Percentiles rank a stretch among this genome's conserved stretches.
phyloP scores from a whole-genome alignment of 2,329 filamentous ascomycete species.

The Fusarium vanettenii region DNA sequence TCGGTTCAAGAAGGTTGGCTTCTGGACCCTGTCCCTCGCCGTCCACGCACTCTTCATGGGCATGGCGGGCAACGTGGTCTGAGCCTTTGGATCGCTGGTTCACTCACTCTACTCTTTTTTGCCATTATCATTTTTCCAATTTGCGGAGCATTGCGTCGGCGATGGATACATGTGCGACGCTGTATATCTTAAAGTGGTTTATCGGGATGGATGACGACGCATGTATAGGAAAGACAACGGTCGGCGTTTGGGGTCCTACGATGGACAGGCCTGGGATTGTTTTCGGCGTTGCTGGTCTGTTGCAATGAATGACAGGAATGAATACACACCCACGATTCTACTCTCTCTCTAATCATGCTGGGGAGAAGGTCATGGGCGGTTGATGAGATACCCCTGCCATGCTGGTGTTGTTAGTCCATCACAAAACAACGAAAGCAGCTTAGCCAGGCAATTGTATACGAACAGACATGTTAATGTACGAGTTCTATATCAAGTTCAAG shows the following conservation, averaged over 20 bases:
- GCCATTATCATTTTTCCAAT: neutral
- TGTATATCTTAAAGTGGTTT: slow-evolving; percentile 24
- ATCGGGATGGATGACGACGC: slow-evolving; percentile 4
- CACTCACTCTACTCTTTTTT: slow-evolving; percentile 24
- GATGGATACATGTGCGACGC: slow-evolving; percentile 16
- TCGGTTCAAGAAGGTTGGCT: slow-evolving; percentile 92
- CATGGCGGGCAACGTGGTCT: slow-evolving; percentile 84
- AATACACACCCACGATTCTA: slow-evolving; percentile 7
- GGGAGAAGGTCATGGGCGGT: slow-evolving; percentile 8
- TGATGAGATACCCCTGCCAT: slow-evolving; percentile 37
- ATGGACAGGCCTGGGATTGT: neutral
- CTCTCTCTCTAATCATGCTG: slow-evolving; percentile 20
- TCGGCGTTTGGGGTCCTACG: slow-evolving; percentile 33
- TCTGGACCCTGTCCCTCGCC: slow-evolving; percentile 94
- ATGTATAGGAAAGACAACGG: slow-evolving; percentile 28
- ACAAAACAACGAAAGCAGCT: slow-evolving; percentile 8
- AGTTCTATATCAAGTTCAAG: neutral
- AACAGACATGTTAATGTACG: slow-evolving; percentile 25
- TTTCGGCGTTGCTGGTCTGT: slow-evolving; percentile 23
- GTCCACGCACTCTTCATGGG: slow-evolving; percentile 96
- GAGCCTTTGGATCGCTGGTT: slow-evolving; percentile 11
- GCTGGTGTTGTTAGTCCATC: slow-evolving; percentile 15
- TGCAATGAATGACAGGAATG: slow-evolving; percentile 12
- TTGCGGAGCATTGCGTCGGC: slow-evolving; percentile 10
- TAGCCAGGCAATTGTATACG: slow-evolving; percentile 15